Percentiles rank a stretch among this genome's conserved stretches.
These are phyloP conservation scores for Pyropia yezoensis DNA, from an alignment of 23 red algal species.

Conservation along the genomic window DNA sequence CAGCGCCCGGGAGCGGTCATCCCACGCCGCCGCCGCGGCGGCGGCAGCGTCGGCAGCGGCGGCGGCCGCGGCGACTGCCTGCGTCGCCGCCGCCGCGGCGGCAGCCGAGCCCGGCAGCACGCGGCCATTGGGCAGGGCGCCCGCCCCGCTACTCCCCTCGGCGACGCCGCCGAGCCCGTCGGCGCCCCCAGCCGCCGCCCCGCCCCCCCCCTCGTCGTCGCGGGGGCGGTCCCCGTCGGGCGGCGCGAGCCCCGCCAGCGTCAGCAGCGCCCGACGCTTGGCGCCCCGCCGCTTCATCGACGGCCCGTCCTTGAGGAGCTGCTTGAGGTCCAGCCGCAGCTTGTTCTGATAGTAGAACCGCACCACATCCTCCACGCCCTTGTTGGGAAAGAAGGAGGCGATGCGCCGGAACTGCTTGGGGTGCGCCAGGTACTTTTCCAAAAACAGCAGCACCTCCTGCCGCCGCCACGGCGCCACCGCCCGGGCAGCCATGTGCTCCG, in stretches of 20 bases:
- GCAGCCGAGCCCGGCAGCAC: no score
- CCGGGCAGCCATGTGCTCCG: slow-evolving; percentile 40
- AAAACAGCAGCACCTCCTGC: slow-evolving; percentile 50
- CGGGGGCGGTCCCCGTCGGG: no score
- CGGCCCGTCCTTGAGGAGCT: slow-evolving; percentile 46
- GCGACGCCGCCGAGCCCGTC: no score
- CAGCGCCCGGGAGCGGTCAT: no score
- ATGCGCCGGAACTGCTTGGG: slow-evolving; percentile 87
- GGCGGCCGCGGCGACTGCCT: no score
- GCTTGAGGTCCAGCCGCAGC: slow-evolving; percentile 63
- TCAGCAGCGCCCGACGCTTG: slow-evolving; percentile 12
- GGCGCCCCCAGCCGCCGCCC: no score
- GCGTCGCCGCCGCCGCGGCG: no score
- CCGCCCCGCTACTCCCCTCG: no score
- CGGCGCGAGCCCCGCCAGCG: slow-evolving; percentile 11
- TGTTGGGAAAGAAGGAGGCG: slow-evolving; percentile 75
- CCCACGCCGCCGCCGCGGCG: no score
- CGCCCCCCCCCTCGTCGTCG: no score
- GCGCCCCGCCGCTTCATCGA: slow-evolving; percentile 19
- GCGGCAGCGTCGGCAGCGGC: no score
- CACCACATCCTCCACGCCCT: slow-evolving; percentile 79
- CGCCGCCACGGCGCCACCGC: slow-evolving; percentile 78
- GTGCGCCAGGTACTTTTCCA: slow-evolving; percentile 76
- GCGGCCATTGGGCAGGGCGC: no score
- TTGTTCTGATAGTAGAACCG: slow-evolving; percentile 97